Evolutionary conservation across 805 yeast genomes (phyloP).

Genomic region (Nakazawaea populi): DNA sequence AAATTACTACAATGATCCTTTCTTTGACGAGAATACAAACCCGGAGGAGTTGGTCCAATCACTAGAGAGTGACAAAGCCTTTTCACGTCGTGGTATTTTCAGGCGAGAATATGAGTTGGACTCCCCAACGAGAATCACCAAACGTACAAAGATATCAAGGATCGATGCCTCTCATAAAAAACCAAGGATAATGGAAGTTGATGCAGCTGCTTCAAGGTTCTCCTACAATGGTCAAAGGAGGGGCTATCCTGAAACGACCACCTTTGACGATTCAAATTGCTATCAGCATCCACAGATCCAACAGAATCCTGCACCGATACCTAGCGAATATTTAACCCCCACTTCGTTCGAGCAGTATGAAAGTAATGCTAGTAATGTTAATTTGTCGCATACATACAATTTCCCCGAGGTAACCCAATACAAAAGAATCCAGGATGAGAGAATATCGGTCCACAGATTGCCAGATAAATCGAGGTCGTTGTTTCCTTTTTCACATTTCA

Average conservation of each 20-base stretch:
- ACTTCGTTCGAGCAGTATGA: not conserved
- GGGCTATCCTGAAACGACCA: too few relatives aligned
- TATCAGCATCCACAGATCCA: too few relatives aligned
- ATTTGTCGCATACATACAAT: not conserved
- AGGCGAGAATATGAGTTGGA: not conserved
- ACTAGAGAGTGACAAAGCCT: not conserved
- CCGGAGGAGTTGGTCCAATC: not conserved
- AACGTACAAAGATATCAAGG: not conserved
- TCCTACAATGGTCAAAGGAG: too few relatives aligned
- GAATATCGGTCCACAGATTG: conserved; percentile 17
- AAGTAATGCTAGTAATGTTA: not conserved
- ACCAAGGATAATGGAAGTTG: not conserved
- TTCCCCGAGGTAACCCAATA: not conserved
- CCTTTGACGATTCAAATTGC: too few relatives aligned
- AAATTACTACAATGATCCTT: not conserved
- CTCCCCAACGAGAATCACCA: not conserved
- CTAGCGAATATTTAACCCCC: not conserved
- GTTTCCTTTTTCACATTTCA: conserved; percentile 32
- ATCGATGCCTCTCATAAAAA: not conserved
- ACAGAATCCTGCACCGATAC: too few relatives aligned
- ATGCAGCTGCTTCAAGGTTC: not conserved
- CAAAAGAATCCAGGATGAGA: not conserved
- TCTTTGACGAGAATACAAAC: not conserved
- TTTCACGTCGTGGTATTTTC: not conserved
- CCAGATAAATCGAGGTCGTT: conserved; percentile 31